Base-by-base conservation (phyloP, 768 basidiomycete genomes). In the Psilocybe azurescens region DNA sequence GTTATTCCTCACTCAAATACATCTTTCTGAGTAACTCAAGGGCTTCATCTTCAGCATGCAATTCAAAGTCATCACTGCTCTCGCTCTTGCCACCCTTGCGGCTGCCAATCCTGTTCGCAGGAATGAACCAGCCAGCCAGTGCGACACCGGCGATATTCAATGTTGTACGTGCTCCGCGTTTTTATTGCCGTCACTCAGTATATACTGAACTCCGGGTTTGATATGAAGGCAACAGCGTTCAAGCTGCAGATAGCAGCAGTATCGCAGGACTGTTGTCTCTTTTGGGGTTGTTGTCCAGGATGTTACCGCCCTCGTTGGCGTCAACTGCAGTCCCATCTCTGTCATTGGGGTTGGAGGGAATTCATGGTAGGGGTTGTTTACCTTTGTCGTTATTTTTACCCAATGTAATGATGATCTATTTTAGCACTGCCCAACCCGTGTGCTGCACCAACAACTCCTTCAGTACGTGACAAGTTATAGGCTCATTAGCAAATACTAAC, bases 1-100 rank as follows among this genome's bases (percentile, higher is more conserved):
- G 10, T 4, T 53, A 9, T 53, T 32, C 36, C 18, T 32, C 52
- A 53, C 48, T 50, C 48, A 30, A 50, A 50, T 14, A 52, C 11
- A 13, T 44, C 6, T 10, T 3, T 30, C 3, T 13, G 41, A 44
- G 41, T n/a, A 44, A 5, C n/a, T 44, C n/a, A 44, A 20, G 14
- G 18, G 20, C 60, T 30, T n/a, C 18, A 41, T 44, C 20, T n/a
- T n/a, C 16, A 38, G 39, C 18, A 51, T 59, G 47, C 60, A 61
- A 29, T 46, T 65, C 60, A 57, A 58, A 39, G 20, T 50, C 53
- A 30, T 52, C 58, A 14, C 49, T 39, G 49, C 57, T 55, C 60
- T 61, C 29, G 60, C 60, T 46, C 60, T 65, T 30, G 48, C 58
- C 16, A 50, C 46, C 57, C 64, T 65, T 56, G 64, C 64, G 44